Conservation (phyloP, 371 early-diverging fungal genomes). For the Apophysomyces elegans region DNA sequence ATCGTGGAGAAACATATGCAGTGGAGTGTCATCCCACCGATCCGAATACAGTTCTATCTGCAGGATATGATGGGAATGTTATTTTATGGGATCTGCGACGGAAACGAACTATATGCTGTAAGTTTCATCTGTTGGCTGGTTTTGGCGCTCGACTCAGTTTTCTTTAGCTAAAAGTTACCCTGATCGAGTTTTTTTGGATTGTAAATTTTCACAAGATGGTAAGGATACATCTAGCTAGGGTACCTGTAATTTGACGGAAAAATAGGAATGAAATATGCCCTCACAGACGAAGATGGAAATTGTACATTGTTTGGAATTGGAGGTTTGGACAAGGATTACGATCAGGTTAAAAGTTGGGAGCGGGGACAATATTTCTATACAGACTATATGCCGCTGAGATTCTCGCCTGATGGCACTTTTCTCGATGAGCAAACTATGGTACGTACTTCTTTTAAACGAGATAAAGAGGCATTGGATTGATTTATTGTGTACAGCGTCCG, state of each 20-base stretch:
- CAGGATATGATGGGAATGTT: slow-evolving; percentile 85
- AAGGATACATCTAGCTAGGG: background rate
- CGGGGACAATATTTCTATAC: slow-evolving; percentile 76
- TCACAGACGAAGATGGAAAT: slow-evolving; percentile 72
- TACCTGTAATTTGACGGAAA: background rate
- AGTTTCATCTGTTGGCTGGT: background rate
- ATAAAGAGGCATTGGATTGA: background rate
- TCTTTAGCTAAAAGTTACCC: slow-evolving; percentile 22
- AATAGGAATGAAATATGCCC: slow-evolving; percentile 64
- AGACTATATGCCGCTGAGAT: slow-evolving; percentile 70
- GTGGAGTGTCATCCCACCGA: slow-evolving; percentile 80
- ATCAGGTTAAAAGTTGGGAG: slow-evolving; percentile 62
- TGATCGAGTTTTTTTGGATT: slow-evolving; percentile 49
- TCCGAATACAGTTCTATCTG: slow-evolving; percentile 71
- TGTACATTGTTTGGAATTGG: slow-evolving; percentile 73
- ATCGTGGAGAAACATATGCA: slow-evolving; percentile 72
- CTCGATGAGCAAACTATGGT: slow-evolving; percentile 73
- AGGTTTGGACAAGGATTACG: slow-evolving; percentile 58
- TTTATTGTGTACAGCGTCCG: slow-evolving; percentile 36
- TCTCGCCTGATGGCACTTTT: slow-evolving; percentile 69
- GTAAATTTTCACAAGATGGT: slow-evolving; percentile 62
- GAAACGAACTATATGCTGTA: slow-evolving; percentile 31
- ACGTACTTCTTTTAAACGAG: slow-evolving; percentile 2
- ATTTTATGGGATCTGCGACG: slow-evolving; percentile 75
- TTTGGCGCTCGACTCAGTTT: background rate